phyloP scores from a whole-genome alignment of 768 basidiomycete species.

The Xerocomellus amylosporus region DNA sequence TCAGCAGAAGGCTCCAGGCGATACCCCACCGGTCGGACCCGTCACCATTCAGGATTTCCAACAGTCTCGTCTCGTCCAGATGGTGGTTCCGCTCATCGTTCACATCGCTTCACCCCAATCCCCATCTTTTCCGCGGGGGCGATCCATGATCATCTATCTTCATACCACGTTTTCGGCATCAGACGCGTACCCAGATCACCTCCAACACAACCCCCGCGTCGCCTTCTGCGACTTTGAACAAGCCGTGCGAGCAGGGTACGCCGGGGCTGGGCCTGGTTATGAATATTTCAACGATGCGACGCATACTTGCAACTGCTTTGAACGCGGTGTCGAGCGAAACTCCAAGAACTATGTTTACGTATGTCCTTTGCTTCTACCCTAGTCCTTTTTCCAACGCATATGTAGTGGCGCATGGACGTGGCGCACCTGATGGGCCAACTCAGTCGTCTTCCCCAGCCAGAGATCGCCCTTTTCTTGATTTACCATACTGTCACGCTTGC shows the following conservation, averaged over 20 bases:
- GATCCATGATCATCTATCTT: slow-evolving; percentile 64
- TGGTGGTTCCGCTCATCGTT: too few species aligned
- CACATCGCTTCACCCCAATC: slow-evolving; percentile 24
- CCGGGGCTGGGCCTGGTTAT: slow-evolving; percentile 85
- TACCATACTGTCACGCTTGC: slow-evolving; percentile 65
- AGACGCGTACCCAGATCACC: slow-evolving; percentile 65
- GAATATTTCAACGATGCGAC: slow-evolving; percentile 75
- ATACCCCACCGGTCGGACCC: too few species aligned
- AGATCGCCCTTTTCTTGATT: slow-evolving; percentile 69
- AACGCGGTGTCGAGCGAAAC: slow-evolving; percentile 68
- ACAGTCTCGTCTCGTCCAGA: too few species aligned
- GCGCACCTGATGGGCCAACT: slow-evolving; percentile 90
- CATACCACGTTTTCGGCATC: slow-evolving; percentile 71
- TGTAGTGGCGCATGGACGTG: slow-evolving; percentile 81
- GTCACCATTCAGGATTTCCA: too few species aligned
- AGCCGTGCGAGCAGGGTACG: slow-evolving; percentile 74
- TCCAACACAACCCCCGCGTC: slow-evolving; percentile 63
- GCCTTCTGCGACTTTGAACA: slow-evolving; percentile 91
- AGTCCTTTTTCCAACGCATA: slow-evolving; percentile 7
- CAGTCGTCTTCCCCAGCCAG: slow-evolving; percentile 43
- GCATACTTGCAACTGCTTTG: slow-evolving; percentile 73
- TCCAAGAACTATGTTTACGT: slow-evolving; percentile 65
- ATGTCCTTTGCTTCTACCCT: neutral
- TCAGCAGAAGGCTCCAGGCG: too few species aligned
- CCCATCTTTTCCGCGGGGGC: slow-evolving; percentile 62